These are phyloP conservation scores for Pestalotiopsis sp. DNA, from an alignment of 2,329 filamentous ascomycete genomes.

Conservation along the genomic window DNA sequence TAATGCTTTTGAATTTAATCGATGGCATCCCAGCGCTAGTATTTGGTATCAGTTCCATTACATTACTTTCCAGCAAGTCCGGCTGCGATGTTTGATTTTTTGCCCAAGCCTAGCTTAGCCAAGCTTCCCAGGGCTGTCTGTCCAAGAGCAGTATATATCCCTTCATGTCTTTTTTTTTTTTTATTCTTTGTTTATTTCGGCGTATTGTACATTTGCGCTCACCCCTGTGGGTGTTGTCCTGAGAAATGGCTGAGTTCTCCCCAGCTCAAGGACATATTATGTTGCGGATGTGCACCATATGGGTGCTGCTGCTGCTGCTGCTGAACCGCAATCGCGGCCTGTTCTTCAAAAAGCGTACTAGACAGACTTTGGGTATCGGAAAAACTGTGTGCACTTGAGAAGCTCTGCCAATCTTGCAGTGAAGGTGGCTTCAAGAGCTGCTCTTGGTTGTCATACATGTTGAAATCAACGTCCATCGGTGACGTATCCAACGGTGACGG, in stretches of 20 bases:
- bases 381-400: conserved; percentile 13
- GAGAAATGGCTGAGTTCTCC: conserved; percentile 14
- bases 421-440: conserved; percentile 16
- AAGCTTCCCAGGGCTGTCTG: neutral
- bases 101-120: neutral
- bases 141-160: neutral
- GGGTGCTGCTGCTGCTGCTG: conserved; percentile 2
- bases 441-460: conserved; percentile 15
- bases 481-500: conserved; percentile 15
- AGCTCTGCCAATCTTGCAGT: conserved; percentile 19
- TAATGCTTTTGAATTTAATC: neutral
- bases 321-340: conserved; percentile 14
- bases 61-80: conserved; percentile 8
- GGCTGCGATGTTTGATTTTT: neutral
- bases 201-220: neutral
- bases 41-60: conserved; percentile 12
- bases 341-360: conserved; percentile 17
- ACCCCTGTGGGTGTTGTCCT: conserved; percentile 2
- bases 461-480: conserved; percentile 19
- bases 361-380: conserved; percentile 15
- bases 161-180: neutral
- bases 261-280: conserved; percentile 15
- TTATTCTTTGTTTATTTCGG: neutral
- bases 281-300: conserved; percentile 10
- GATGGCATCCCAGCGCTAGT: conserved; percentile 1